These are phyloP conservation scores for Pseudogymnoascus sp. DNA, from an alignment of 2,329 filamentous ascomycete species.

Conservation along the genomic window DNA sequence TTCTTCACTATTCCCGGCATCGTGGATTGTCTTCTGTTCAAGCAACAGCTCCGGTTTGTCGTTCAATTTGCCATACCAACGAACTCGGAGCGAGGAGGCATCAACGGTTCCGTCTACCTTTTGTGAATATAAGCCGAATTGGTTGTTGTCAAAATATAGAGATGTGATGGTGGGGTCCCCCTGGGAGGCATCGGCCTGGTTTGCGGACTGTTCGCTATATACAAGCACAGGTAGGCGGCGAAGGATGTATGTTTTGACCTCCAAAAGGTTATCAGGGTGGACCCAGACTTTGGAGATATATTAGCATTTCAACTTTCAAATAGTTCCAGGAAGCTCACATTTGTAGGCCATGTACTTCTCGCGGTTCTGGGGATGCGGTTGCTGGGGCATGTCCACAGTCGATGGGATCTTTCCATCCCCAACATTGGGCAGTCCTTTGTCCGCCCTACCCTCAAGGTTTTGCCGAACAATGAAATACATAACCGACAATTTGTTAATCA, in stretches of 20 bases:
- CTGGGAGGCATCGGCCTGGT: conserved; percentile 69
- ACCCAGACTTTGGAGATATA: conserved; percentile 64
- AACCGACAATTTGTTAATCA: conserved; percentile 83
- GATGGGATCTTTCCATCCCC: conserved; percentile 23
- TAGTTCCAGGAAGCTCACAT: conserved; percentile 45
- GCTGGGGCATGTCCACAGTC: conserved; percentile 26
- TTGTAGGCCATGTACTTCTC: conserved; percentile 81
- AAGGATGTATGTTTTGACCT: conserved; percentile 93
- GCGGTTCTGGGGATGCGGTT: conserved; percentile 51
- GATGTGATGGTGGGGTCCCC: conserved; percentile 86
- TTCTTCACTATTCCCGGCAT: conserved; percentile 71
- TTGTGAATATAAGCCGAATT: conserved; percentile 77
- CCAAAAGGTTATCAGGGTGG: conserved; percentile 87
- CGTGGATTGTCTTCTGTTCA: conserved; percentile 81
- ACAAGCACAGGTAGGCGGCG: conserved; percentile 84
- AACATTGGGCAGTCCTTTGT: conserved; percentile 31
- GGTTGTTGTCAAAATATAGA: conserved; percentile 86
- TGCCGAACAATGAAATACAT: conserved; percentile 95
- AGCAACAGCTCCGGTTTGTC: conserved; percentile 73
- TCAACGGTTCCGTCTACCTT: conserved; percentile 73
- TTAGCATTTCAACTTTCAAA: background rate
- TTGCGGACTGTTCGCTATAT: conserved; percentile 81
- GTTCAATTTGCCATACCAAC: conserved; percentile 84
- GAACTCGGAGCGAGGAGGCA: conserved; percentile 73
- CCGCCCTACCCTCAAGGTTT: conserved; percentile 55